A percentile compares a stretch with the other conserved stretches of the same genome.
Evolutionary conservation across 2,329 filamentous ascomycete genomes (phyloP).

Genomic region (Pseudocercospora eumusae): DNA sequence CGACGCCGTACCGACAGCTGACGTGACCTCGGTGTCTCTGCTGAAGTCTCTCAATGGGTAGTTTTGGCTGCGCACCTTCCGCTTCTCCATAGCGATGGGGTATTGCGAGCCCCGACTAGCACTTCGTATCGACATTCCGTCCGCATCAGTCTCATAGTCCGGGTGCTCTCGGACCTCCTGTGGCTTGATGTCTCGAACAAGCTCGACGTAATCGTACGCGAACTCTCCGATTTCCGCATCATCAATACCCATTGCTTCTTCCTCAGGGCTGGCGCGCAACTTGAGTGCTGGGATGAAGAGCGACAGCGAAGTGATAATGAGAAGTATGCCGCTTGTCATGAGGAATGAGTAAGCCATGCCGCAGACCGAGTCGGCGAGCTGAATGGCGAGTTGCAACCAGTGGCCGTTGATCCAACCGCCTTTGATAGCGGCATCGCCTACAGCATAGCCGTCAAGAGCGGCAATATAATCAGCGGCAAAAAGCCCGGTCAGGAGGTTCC

Average conservation of each 20-base stretch:
- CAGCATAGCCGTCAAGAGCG: constrained; percentile 71
- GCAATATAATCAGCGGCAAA: constrained; percentile 86
- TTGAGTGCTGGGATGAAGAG: constrained; percentile 75
- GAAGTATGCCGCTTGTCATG: constrained; percentile 73
- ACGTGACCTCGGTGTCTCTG: constrained; percentile 2
- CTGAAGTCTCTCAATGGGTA: constrained; percentile 18
- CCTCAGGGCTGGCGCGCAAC: constrained; percentile 72
- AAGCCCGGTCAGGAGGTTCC: constrained; percentile 76
- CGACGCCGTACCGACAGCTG: background rate
- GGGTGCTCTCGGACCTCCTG: constrained; percentile 15
- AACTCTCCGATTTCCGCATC: constrained; percentile 89
- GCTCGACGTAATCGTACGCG: constrained; percentile 91
- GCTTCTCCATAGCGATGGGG: constrained; percentile 14
- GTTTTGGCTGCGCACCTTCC: constrained; percentile 1
- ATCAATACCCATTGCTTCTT: constrained; percentile 82
- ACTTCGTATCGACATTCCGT: constrained; percentile 10
- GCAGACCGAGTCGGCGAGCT: constrained; percentile 76
- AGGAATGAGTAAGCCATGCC: constrained; percentile 78
- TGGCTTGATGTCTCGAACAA: constrained; percentile 66
- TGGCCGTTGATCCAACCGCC: constrained; percentile 83
- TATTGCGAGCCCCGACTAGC: constrained; percentile 12
- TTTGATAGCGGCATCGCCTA: constrained; percentile 65
- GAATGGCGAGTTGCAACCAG: constrained; percentile 81
- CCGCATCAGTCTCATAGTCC: constrained; percentile 12
- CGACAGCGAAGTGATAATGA: constrained; percentile 62